Base-by-base conservation (phyloP, 2,329 filamentous ascomycete genomes). In the Scytalidium sp. region DNA sequence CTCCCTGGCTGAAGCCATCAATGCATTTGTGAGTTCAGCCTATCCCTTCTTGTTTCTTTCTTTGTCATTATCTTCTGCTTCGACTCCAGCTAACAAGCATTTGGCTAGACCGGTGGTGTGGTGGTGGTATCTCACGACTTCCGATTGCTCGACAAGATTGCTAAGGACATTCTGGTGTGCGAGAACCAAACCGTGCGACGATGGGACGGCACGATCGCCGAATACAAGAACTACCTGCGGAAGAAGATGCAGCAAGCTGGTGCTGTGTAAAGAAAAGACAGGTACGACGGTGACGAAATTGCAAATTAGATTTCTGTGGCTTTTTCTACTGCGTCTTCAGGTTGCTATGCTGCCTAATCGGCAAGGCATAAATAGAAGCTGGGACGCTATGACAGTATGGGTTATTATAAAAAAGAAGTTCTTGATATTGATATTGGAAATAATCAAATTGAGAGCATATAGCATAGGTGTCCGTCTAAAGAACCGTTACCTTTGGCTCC, bases 51-150 rank as follows among this genome's bases (percentile, higher is more conserved):
- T 19, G 11, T 21, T 21, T 19, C 19, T 43, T 19, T 43, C 15
- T 10, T 19, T 22, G 7, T 43, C 15, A 15, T 19, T 15, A 43
- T 22, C 17, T 10, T 19, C 19, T 21, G 72, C 73, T 97, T 13
- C 25, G 73, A 92, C 92, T 2, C 91, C 96, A 64, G 92, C 92
- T 62, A 96, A 97, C 76, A 93, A 96, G 67, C 85, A 89, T 54
- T 97, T 89, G 72, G n/a, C n/a, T n/a, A 36, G 32, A 92, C 84
- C 59, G 94, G 94, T 65, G 94, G 95, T 87, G 93, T 97, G 46
- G 90, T 97, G 47, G 93, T 97, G 57, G 94, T 99, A 50, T 95
- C 88, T 64, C 94, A 99, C 88, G 94, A 99, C 73, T 99, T 99
- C 83, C 87, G 95, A 93, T 79, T 99, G 65, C 85, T 99, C 59